phyloP scores from a whole-genome alignment of 73 alveolate genomes.

The Paramecium pentaurelia region DNA sequence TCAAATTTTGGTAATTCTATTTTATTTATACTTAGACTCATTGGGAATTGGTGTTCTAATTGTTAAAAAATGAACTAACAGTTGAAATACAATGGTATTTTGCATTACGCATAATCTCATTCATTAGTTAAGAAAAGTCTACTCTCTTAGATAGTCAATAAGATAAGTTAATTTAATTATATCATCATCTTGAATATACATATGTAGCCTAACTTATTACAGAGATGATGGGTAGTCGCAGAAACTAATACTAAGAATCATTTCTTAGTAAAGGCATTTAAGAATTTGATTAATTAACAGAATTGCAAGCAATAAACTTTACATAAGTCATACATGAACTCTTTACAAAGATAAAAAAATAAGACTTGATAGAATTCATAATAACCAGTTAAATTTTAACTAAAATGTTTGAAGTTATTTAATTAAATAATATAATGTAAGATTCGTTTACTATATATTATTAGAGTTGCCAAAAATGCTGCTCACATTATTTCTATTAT shows the following conservation, averaged over 20 bases:
- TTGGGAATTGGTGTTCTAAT: background rate
- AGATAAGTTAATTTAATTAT: background rate
- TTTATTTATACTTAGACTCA: background rate
- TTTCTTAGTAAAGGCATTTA: background rate
- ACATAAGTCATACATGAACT: background rate
- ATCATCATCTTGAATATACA: background rate
- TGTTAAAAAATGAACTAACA: background rate
- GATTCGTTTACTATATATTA: background rate
- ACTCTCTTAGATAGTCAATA: background rate
- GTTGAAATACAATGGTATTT: background rate
- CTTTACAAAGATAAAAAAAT: background rate
- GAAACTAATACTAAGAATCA: background rate
- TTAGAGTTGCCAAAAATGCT: constrained; percentile 33
- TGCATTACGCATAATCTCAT: background rate
- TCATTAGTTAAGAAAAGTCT: background rate
- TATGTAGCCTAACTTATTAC: background rate
- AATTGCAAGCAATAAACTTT: background rate
- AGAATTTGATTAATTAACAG: background rate
- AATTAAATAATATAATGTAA: background rate
- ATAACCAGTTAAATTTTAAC: background rate
- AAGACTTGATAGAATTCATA: background rate
- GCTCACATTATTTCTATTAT: constrained; percentile 25
- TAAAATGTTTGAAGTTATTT: background rate
- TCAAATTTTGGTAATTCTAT: background rate
- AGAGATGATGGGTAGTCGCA: background rate